These are phyloP conservation scores for Phytophthora sojae DNA, from an alignment of 352 stramenopile species.

Conservation along the genomic window DNA sequence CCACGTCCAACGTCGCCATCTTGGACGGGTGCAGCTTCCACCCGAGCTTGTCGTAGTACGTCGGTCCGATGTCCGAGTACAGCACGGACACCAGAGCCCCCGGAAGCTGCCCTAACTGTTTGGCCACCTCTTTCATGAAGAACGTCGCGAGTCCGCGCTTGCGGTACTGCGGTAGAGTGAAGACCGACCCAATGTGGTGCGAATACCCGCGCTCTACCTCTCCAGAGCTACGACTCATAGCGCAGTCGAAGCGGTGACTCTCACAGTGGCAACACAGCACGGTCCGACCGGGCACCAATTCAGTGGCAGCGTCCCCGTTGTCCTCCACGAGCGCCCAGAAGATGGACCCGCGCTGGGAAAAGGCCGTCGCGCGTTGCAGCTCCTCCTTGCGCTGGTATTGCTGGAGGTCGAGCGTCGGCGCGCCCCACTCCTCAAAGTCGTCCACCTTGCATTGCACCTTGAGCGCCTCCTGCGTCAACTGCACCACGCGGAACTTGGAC, in stretches of 20 bases:
- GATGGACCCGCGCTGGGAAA: conserved; percentile 62
- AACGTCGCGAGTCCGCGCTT: conserved; percentile 56
- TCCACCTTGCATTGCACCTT: conserved; percentile 53
- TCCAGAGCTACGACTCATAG: conserved; percentile 39
- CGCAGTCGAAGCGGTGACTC: conserved; percentile 63
- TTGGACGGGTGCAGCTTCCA: conserved; percentile 63
- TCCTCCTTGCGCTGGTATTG: conserved; percentile 64
- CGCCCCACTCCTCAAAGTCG: conserved; percentile 60
- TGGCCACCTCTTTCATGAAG: conserved; percentile 52
- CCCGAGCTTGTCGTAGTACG: conserved; percentile 68
- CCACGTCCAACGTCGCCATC: conserved; percentile 44
- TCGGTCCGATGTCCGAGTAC: conserved; percentile 74
- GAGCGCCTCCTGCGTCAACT: conserved; percentile 49
- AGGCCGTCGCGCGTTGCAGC: conserved; percentile 54
- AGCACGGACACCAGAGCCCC: conserved; percentile 53
- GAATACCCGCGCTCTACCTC: conserved; percentile 56
- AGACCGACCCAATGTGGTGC: conserved; percentile 73
- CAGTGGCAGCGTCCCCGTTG: conserved; percentile 19
- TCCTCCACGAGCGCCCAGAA: conserved; percentile 75
- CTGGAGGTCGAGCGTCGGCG: conserved; percentile 33
- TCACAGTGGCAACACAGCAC: conserved; percentile 65
- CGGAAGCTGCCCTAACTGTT: conserved; percentile 38
- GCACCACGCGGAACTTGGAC: conserved; percentile 48
- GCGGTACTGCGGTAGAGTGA: conserved; percentile 60
- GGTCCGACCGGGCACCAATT: conserved; percentile 21